Conservation (phyloP, 1,284 basidiomycete species). For the Cutaneotrichosporon daszewskae region DNA sequence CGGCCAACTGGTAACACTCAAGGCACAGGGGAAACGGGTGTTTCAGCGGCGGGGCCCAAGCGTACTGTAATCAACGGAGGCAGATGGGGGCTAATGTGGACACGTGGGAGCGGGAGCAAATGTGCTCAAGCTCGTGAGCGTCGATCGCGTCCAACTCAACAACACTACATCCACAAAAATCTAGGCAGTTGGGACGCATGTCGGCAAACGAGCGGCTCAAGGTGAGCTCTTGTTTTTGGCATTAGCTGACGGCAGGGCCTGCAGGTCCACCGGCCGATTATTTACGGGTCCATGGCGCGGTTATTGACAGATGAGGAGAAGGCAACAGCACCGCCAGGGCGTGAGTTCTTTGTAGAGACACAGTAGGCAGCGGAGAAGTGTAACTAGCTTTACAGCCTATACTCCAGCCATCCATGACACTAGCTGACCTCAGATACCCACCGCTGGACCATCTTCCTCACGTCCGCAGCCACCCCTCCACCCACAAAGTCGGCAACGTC, state of each 20-base stretch:
- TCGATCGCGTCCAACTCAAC: too few relatives aligned
- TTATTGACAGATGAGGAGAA: slow-evolving; percentile 69
- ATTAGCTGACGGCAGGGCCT: slow-evolving; percentile 59
- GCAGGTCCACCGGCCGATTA: slow-evolving; percentile 81
- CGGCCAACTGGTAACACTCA: too few relatives aligned
- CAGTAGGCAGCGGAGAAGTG: neutral
- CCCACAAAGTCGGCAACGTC: slow-evolving; percentile 33
- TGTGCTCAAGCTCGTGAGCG: too few relatives aligned
- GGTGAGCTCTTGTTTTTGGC: slow-evolving; percentile 10
- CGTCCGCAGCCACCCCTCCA: slow-evolving; percentile 54
- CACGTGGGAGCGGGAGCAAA: too few relatives aligned
- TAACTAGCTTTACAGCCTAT: neutral
- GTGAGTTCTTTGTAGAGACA: slow-evolving; percentile 26
- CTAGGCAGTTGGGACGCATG: too few relatives aligned
- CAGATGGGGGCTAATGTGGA: too few relatives aligned
- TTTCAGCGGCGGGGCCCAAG: too few relatives aligned
- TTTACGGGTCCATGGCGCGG: slow-evolving; percentile 92
- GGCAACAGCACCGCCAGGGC: slow-evolving; percentile 32
- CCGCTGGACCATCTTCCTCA: slow-evolving; percentile 91
- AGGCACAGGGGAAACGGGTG: too few relatives aligned
- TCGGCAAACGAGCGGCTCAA: slow-evolving; percentile 29
- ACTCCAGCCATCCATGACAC: neutral
- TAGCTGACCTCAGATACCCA: slow-evolving; percentile 73
- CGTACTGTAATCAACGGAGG: too few relatives aligned
- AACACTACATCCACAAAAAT: too few relatives aligned